phyloP scores from a whole-genome alignment of 495 filamentous ascomycete species.

The Cryomyces minteri region DNA sequence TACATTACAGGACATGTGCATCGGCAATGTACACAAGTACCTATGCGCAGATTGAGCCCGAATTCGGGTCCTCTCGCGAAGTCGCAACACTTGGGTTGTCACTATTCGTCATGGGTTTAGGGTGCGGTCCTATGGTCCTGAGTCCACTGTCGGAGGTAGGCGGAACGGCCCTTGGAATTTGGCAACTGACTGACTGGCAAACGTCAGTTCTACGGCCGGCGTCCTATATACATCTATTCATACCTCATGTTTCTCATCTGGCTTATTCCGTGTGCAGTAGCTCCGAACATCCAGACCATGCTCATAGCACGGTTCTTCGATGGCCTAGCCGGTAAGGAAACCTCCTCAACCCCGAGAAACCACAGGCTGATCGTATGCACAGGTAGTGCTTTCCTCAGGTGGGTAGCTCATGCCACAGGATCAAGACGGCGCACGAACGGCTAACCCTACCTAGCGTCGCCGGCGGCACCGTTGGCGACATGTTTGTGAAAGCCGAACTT shows the following conservation, averaged over 20 bases:
- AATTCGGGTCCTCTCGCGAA: slow-evolving; percentile 49
- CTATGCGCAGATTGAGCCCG: slow-evolving; percentile 62
- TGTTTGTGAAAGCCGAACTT: slow-evolving; percentile 63
- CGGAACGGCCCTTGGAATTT: neutral
- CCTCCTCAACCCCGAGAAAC: slow-evolving; percentile 20
- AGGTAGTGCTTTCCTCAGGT: slow-evolving; percentile 49
- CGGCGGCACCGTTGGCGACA: slow-evolving; percentile 78
- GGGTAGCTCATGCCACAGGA: slow-evolving; percentile 65
- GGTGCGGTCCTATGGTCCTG: slow-evolving; percentile 53
- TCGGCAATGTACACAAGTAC: slow-evolving; percentile 80
- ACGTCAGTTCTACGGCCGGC: slow-evolving; percentile 65
- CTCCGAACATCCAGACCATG: slow-evolving; percentile 68
- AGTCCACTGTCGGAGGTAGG: slow-evolving; percentile 42
- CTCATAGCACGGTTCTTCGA: slow-evolving; percentile 68
- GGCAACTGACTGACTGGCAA: neutral
- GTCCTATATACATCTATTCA: slow-evolving; percentile 65
- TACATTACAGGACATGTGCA: slow-evolving; percentile 49
- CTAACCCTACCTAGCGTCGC: slow-evolving; percentile 31
- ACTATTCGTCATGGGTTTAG: slow-evolving; percentile 23
- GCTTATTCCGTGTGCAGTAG: slow-evolving; percentile 76
- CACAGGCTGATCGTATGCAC: no score
- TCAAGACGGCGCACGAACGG: neutral
- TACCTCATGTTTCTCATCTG: slow-evolving; percentile 69
- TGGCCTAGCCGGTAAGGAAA: slow-evolving; percentile 35
- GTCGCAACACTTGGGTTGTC: slow-evolving; percentile 69